Evolutionary conservation across 2,329 filamentous ascomycete species (phyloP), one percentile per base, ranked within the genome.

Genomic region (Colletotrichum zoysiae): DNA sequence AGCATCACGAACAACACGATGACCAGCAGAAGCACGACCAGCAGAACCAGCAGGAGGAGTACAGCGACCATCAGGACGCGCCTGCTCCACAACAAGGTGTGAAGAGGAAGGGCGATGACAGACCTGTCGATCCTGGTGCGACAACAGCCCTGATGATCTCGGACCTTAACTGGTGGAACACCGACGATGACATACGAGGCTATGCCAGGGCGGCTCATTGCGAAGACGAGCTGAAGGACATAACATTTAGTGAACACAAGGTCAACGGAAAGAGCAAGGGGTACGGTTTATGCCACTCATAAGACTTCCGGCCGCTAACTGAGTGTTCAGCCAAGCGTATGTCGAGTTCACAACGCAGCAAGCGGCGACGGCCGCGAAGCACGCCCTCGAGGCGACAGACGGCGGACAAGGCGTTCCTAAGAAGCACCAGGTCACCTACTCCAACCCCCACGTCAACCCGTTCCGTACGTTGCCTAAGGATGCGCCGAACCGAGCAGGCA

Each of bases 191-290:
- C 76, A 90, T 99, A 68, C 92, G 96, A 65, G 93, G 92, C 62
- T 98, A 95, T 93, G 87, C 93, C 33, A 90, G 91, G 75, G 88
- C 93, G 75, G 93, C 92, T n/a, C 89, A 88, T 2, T 93, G 90
- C 76, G 96, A 98, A 80, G 88, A 91, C 57, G 94, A 97, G 78
- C 84, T 98, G 23, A 95, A 93, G 77, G 96, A 98, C 73, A 90
- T 99, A 63, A 97, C 95, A 0, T 99, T 98, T 81, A 98, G 94
- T 78, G 96, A 99, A 81, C 96, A 98, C 83, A 99, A 99, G 81
- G 95, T 98, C 59, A 99, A 99, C 76, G 96, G 96, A 76, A 99
- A 99, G 84, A 97, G 94, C 83, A 98, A 98, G 85, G 95, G 96
- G 95, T 97, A 87, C 74, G 90, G 82, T 26, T 20, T 18, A 3